Evolutionary conservation across 2,329 filamentous ascomycete species (phyloP), one percentile per base, ranked within the genome.

Genomic region (Lecanicillium sp.): DNA sequence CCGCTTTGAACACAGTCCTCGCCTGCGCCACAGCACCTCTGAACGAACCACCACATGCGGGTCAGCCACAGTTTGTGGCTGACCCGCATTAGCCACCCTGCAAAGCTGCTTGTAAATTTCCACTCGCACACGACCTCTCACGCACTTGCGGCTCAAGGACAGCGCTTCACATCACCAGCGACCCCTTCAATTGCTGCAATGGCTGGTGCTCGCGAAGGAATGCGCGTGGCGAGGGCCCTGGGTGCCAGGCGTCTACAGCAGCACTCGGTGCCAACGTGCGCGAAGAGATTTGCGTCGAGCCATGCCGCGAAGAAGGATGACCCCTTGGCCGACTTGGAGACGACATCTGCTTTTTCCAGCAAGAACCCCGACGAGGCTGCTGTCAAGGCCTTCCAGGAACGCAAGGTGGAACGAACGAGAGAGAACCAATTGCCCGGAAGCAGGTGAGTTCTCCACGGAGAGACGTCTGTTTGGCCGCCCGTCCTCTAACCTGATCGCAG

Each of bases 281-380:
- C 47, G 27, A 57, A 58, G 42, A 61, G 69, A 56, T 70, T 65
- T 51, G 63, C 63, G 41, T 74, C 72, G n/a, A 68, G 65, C 33
- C 58, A 64, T 44, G 61, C 61, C 11, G 53, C 56, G 36, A 60
- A 61, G 47, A 56, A 51, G 14, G 11, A 6, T 11, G 40, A 45
- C 30, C 44, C 20, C 27, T 55, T 74, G 29, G 50, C 57, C 33
- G 73, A 77, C 44, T 62, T 78, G 44, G 74, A 78, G 50, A 46
- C 57, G 29, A 62, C 68, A 25, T 74, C 73, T 37, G 67, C 71
- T 22, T 64, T 77, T 48, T 50, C 51, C 27, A 58, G 62, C 14
- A 65, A 70, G 17, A 47, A 56, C 12, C 64, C 66, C 12, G 60
- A 64, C 28, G 54, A 58, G 20, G 56, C 56, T 32, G 48, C 57